These are phyloP conservation scores for Globisporangium solare DNA, from an alignment of 352 stramenopile genomes.

Conservation along the genomic window DNA sequence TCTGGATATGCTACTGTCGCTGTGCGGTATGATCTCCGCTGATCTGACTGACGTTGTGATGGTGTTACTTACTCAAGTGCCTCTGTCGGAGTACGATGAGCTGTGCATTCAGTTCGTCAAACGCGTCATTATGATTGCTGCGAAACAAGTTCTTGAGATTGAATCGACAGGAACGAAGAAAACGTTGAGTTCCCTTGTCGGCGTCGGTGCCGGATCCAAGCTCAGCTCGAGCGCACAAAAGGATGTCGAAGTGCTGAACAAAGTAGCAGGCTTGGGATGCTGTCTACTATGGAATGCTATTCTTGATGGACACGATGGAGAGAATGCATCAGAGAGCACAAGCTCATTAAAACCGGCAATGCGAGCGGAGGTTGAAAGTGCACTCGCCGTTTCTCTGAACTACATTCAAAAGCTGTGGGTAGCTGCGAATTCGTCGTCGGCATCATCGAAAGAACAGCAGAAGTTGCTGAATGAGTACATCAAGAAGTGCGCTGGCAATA, in stretches of 20 bases:
- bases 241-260: slow-evolving; percentile 67
- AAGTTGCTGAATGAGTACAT: slow-evolving; percentile 71
- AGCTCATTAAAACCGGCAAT: slow-evolving; percentile 26
- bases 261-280: slow-evolving; percentile 65
- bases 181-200: slow-evolving; percentile 60
- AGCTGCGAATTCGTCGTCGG: slow-evolving; percentile 31
- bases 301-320: slow-evolving; percentile 28
- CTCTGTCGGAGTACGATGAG: slow-evolving; percentile 67
- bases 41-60: slow-evolving; percentile 78
- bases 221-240: slow-evolving; percentile 47
- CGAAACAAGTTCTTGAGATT: slow-evolving; percentile 65
- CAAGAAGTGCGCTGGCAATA: slow-evolving; percentile 66
- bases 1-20: slow-evolving; percentile 65
- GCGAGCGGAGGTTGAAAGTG: slow-evolving; percentile 44
- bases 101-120: slow-evolving; percentile 75
- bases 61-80: slow-evolving; percentile 70
- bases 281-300: slow-evolving; percentile 81
- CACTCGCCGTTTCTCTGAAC: slow-evolving; percentile 70
- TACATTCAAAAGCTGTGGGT: slow-evolving; percentile 64
- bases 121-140: slow-evolving; percentile 64
- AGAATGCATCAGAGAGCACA: slow-evolving; percentile 4
- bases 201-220: slow-evolving; percentile 45
- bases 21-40: slow-evolving; percentile 60
- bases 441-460: slow-evolving; percentile 65
- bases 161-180: slow-evolving; percentile 69